Evolutionary conservation across 108 stramenopile genomes (phyloP).

Genomic region (Fistulifera pelliculosa): DNA sequence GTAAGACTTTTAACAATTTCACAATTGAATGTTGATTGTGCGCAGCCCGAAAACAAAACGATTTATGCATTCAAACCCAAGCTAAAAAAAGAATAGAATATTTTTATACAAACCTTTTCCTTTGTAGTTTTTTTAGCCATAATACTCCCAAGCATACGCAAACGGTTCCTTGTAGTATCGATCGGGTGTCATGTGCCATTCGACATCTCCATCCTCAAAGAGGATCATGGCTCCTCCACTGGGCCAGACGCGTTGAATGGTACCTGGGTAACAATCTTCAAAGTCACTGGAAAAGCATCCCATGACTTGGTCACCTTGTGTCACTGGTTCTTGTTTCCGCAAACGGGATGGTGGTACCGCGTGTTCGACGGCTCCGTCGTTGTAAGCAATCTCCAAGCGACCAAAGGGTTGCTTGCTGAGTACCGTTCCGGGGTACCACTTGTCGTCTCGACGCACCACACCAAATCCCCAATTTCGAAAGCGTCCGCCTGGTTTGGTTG

Average conservation of each 20-base stretch:
- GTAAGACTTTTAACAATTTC: too few relatives aligned
- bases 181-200: constrained; percentile 8
- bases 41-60: too few relatives aligned
- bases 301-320: constrained; percentile 15
- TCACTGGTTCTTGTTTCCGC: constrained; percentile 1
- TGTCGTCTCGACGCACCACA: not conserved
- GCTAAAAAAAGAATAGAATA: too few relatives aligned
- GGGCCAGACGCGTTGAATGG: constrained; percentile 12
- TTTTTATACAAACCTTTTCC: too few relatives aligned
- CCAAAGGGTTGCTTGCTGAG: not conserved
- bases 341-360: not conserved
- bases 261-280: constrained; percentile 11
- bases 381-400: constrained; percentile 11
- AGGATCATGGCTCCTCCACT: constrained; percentile 16
- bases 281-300: constrained; percentile 7
- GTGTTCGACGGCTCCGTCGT: constrained; percentile 10
- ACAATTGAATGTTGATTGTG: too few relatives aligned
- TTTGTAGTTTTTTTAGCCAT: not conserved
- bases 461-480: not conserved
- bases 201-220: constrained; percentile 19
- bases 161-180: constrained; percentile 2
- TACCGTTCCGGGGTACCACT: constrained; percentile 3
- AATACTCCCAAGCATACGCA: constrained; percentile 2
- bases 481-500: not conserved
- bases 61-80: too few relatives aligned